A percentile compares a stretch with the other conserved stretches of the same genome.
phyloP scores from a whole-genome alignment of 805 yeast genomes.

The Yamadazyma endophytica region DNA sequence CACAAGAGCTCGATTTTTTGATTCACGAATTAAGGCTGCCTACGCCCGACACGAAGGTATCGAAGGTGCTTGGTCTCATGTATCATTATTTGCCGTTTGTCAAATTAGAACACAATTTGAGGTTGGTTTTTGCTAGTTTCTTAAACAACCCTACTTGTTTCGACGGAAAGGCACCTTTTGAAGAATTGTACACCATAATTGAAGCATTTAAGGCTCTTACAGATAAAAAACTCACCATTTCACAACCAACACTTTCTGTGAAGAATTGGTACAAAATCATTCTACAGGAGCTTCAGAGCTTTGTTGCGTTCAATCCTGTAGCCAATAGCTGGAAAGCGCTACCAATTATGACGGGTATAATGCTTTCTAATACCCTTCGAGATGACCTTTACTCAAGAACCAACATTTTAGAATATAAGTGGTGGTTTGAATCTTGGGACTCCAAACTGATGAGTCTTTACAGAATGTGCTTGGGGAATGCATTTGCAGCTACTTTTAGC shows the following conservation, averaged over 20 bases:
- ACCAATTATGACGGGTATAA: constrained; percentile 46
- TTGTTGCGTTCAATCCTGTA: constrained; percentile 21
- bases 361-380: constrained; percentile 32
- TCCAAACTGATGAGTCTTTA: constrained; percentile 22
- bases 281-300: constrained; percentile 28
- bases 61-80: constrained; percentile 40
- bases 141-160: constrained; percentile 39
- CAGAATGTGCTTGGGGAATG: constrained; percentile 18
- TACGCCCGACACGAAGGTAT: constrained; percentile 22
- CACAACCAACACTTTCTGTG: constrained; percentile 46
- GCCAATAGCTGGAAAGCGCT: constrained; percentile 42
- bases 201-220: constrained; percentile 47
- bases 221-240: constrained; percentile 42
- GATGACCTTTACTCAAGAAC: constrained; percentile 26
- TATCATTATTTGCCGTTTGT: constrained; percentile 50
- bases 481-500: constrained; percentile 18
- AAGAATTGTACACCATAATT: constrained; percentile 33
- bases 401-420: constrained; percentile 21
- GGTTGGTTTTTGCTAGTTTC: constrained; percentile 41
- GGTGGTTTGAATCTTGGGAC: constrained; percentile 37
- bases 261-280: constrained; percentile 39
- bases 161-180: constrained; percentile 17
- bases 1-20: constrained; percentile 46
- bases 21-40: constrained; percentile 44
- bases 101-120: constrained; percentile 44